Evolutionary conservation across 805 yeast genomes (phyloP).

Genomic region (Yamadazyma akitaensis): DNA sequence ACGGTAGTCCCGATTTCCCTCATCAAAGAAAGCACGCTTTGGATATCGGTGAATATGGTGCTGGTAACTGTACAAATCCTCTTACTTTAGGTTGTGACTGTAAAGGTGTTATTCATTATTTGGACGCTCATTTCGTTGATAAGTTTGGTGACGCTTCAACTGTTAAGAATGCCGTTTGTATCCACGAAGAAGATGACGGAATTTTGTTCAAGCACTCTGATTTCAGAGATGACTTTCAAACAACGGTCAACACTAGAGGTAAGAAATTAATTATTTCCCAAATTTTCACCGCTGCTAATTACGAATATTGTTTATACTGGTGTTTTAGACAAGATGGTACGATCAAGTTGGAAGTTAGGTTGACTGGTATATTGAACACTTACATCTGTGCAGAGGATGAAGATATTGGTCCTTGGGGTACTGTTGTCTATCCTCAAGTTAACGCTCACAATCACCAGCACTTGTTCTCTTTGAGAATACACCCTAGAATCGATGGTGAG

Average conservation of each 20-base stretch:
- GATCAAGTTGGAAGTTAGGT: slow-evolving; percentile 71
- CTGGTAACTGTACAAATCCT: slow-evolving; percentile 81
- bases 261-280: slow-evolving; percentile 72
- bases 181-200: slow-evolving; percentile 86
- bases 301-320: slow-evolving; percentile 84
- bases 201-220: slow-evolving; percentile 78
- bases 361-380: slow-evolving; percentile 82
- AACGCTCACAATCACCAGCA: slow-evolving; percentile 89
- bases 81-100: slow-evolving; percentile 79
- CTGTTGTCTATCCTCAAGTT: slow-evolving; percentile 73
- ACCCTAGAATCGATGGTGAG: slow-evolving; percentile 80
- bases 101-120: slow-evolving; percentile 79
- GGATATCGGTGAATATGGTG: slow-evolving; percentile 86
- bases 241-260: slow-evolving; percentile 73
- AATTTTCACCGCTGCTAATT: slow-evolving; percentile 83
- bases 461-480: slow-evolving; percentile 70
- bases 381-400: slow-evolving; percentile 62
- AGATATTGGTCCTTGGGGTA: slow-evolving; percentile 73
- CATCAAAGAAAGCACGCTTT: slow-evolving; percentile 85
- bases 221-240: slow-evolving; percentile 74
- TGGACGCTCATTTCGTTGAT: slow-evolving; percentile 74
- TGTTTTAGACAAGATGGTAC: slow-evolving; percentile 81
- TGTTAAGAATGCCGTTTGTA: slow-evolving; percentile 74
- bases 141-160: slow-evolving; percentile 67
- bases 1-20: slow-evolving; percentile 75